Conservation (phyloP, 2,329 filamentous ascomycete genomes). For the Ophiostoma populinum region DNA sequence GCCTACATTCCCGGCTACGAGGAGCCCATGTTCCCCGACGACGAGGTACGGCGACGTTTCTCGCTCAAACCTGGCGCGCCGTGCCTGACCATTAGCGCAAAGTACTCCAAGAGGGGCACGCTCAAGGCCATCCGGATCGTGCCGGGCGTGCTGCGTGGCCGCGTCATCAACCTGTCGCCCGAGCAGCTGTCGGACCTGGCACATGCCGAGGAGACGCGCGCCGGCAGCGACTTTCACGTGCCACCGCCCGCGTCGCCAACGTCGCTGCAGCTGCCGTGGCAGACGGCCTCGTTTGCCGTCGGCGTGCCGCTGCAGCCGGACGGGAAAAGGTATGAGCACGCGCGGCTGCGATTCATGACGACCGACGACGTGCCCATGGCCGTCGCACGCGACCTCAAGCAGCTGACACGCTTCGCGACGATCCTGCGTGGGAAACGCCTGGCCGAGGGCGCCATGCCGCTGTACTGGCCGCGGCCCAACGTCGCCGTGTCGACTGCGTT, state of each 20-base stretch:
- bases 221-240: conserved; percentile 1
- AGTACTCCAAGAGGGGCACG: conserved; percentile 32
- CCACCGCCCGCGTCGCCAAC: not conserved
- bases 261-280: conserved; percentile 4
- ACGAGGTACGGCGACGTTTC: conserved; percentile 29
- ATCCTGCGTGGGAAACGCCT: conserved; percentile 26
- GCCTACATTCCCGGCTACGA: conserved; percentile 41
- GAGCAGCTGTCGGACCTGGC: conserved; percentile 28
- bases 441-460: conserved; percentile 30
- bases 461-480: conserved; percentile 25
- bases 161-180: conserved; percentile 39
- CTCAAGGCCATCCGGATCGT: conserved; percentile 37
- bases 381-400: conserved; percentile 27
- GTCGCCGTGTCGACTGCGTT: conserved; percentile 27
- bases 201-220: conserved; percentile 4
- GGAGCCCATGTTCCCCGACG: conserved; percentile 39
- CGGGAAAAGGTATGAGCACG: not conserved
- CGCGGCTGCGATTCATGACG: conserved; percentile 22
- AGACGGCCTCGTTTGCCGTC: conserved; percentile 16
- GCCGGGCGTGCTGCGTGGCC: conserved; percentile 29
- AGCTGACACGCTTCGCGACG: conserved; percentile 29
- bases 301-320: conserved; percentile 15
- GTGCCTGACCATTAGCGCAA: conserved; percentile 45
- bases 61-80: conserved; percentile 35
- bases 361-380: conserved; percentile 24